Base-by-base conservation (phyloP, 2,329 filamentous ascomycete genomes). In the Gremmenia infestans region DNA sequence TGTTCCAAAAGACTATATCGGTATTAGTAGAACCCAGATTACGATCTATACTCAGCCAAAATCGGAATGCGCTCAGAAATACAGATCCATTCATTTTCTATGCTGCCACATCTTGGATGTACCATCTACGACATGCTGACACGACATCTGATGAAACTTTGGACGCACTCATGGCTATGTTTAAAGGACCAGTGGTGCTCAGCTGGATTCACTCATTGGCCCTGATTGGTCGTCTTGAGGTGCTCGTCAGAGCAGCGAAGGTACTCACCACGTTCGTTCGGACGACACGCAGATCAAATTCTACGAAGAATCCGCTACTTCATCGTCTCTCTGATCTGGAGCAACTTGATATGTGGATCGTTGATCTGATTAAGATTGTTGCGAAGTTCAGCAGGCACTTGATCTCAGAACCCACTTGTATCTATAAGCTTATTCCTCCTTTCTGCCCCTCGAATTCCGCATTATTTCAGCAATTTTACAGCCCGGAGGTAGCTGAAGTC, bases 401-500 rank as follows among this genome's bases (percentile, higher is more conserved):
- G 11, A 35, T 53, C 1, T 39, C 50, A 35, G 55, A 65, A 7
- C 72, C 73, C 0, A 59, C 67, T 5, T 54, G 68, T 0, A 74
- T 76, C 36, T 71, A 73, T 56, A 70, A 70, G 45, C 57, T 65
- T 2, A 69, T 76, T 8, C 71, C 73, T 1, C 70, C 72, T 2
- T 70, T 77, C 42, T 76, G 73, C 56, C 73, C 74, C 0, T 37
- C 52, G 7, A 60, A 63, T 19, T 74, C 74, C 7, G 59, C 65
- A 2, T 69, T 74, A 3, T 67, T 69, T 52, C 61, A 67, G 48
- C 62, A 67, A 9, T 74, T 74, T 55, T 63, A 65, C 1, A 53
- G 63, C n/a, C 17, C 37, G 7, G 35, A 53, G 12, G 22, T 8
- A 2, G 17, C 32, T 12, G 42, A 9, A 19, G 35, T 62, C 3